phyloP scores from a whole-genome alignment of 2,329 filamentous ascomycete genomes.

The Celoporthe dispersa region DNA sequence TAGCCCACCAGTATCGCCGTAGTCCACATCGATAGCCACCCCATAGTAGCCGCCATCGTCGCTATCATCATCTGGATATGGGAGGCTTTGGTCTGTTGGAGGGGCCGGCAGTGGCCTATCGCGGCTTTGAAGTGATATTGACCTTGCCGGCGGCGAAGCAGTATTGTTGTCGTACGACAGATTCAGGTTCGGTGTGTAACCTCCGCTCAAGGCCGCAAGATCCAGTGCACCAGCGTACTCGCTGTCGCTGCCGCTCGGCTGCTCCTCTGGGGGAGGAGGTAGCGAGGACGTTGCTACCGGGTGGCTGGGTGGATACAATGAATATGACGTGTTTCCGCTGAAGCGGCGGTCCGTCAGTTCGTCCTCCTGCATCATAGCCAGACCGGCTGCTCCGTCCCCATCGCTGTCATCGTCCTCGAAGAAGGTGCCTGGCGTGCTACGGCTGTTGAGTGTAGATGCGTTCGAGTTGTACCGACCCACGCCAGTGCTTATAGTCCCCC shows the following conservation, averaged over 20 bases:
- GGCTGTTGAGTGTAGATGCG: conserved; percentile 46
- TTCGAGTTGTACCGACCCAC: conserved; percentile 47
- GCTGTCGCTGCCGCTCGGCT: conserved; percentile 64
- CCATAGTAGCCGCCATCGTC: conserved; percentile 26
- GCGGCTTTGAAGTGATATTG: conserved; percentile 33
- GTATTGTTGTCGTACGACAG: conserved; percentile 56
- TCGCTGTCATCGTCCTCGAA: conserved; percentile 72
- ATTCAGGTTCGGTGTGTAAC: conserved; percentile 60
- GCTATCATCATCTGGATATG: conserved; percentile 52
- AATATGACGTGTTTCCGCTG: conserved; percentile 56
- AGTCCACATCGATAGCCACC: conserved; percentile 72
- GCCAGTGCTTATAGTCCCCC: conserved; percentile 41
- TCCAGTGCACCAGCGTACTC: conserved; percentile 72
- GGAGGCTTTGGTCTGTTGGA: conserved; percentile 39
- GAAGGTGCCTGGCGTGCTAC: conserved; percentile 43
- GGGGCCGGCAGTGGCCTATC: conserved; percentile 38
- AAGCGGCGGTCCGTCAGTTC: conserved; percentile 75
- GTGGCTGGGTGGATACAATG: conserved; percentile 41
- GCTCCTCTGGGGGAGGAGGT: conserved; percentile 55
- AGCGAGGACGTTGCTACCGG: conserved; percentile 43
- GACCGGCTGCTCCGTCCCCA: conserved; percentile 81
- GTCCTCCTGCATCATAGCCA: conserved; percentile 82
- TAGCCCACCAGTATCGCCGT: conserved; percentile 86
- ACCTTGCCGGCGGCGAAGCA: conserved; percentile 44
- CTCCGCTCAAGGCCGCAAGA: conserved; percentile 74